Evolutionary conservation across 208 protist species (phyloP).

Genomic region (Leishmania braziliensis): DNA sequence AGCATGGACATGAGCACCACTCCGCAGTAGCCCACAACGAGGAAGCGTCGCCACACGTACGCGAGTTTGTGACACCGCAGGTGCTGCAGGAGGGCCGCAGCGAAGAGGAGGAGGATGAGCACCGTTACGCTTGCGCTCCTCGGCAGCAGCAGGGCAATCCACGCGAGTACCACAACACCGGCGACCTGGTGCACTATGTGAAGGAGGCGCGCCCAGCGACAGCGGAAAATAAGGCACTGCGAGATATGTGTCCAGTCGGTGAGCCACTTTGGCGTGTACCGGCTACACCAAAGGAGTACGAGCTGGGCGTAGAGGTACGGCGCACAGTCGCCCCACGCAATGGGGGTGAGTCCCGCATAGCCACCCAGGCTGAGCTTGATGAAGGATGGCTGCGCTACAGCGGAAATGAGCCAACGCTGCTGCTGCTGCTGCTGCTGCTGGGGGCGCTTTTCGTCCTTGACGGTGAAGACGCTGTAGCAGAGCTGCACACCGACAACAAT

Average conservation of each 20-base stretch:
- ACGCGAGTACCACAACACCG: constrained; percentile 20
- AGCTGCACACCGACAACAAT: constrained; percentile 24
- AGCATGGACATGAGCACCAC: constrained; percentile 34
- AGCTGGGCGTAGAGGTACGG: constrained; percentile 29
- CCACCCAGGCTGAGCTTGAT: neutral
- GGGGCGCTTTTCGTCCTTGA: neutral
- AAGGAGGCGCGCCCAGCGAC: constrained; percentile 19
- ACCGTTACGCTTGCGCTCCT: constrained; percentile 25
- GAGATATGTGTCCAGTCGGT: constrained; percentile 15
- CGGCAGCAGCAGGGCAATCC: constrained; percentile 28
- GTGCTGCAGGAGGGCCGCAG: constrained; percentile 22
- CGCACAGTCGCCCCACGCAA: constrained; percentile 13
- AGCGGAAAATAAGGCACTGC: constrained; percentile 32
- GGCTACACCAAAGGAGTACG: constrained; percentile 32
- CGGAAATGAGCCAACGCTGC: neutral
- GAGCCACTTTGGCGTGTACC: constrained; percentile 18
- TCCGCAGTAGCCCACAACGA: constrained; percentile 36
- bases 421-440: neutral
- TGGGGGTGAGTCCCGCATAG: neutral
- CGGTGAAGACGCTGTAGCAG: constrained; percentile 5
- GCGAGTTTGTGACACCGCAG: constrained; percentile 17
- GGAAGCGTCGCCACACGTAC: constrained; percentile 31
- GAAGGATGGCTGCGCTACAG: too few species aligned
- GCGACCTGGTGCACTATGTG: constrained; percentile 12
- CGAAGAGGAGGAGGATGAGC: constrained; percentile 27